phyloP scores from a whole-genome alignment of 2,329 filamentous ascomycete species.

The Leptosphaerulina australis region DNA sequence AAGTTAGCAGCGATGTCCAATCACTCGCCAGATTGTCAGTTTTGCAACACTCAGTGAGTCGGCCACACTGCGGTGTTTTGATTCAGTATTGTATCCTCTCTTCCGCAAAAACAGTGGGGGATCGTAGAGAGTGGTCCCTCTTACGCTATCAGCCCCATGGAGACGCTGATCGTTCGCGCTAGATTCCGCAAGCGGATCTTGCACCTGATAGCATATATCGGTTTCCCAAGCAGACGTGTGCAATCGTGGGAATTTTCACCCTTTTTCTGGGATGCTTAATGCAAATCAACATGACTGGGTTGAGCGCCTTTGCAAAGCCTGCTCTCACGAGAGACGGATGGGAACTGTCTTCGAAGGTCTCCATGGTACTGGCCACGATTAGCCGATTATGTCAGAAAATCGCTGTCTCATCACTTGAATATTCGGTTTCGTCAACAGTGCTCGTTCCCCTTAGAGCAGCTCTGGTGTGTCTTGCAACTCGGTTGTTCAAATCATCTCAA shows the following conservation, averaged over 20 bases:
- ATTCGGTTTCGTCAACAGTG: slow-evolving; percentile 2
- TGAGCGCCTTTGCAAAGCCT: background rate
- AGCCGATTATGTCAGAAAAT: background rate
- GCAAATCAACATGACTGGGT: background rate
- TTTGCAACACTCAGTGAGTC: slow-evolving; percentile 9
- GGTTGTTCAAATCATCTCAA: background rate
- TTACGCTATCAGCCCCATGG: slow-evolving; percentile 18
- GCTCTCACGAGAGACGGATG: background rate
- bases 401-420: background rate
- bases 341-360: background rate
- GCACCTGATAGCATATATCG: background rate
- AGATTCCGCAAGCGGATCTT: background rate
- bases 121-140: slow-evolving; percentile 21
- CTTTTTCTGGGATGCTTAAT: background rate
- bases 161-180: slow-evolving; percentile 11
- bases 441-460: background rate
- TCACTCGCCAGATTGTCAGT: slow-evolving; percentile 2
- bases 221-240: background rate
- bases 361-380: background rate
- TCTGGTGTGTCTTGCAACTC: background rate
- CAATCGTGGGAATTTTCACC: background rate
- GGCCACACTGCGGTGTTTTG: slow-evolving; percentile 17
- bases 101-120: slow-evolving; percentile 27
- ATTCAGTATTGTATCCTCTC: slow-evolving; percentile 8
- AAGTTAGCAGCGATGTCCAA: background rate